phyloP scores from a whole-genome alignment of 352 stramenopile genomes.

The Phytopythium delawarense region DNA sequence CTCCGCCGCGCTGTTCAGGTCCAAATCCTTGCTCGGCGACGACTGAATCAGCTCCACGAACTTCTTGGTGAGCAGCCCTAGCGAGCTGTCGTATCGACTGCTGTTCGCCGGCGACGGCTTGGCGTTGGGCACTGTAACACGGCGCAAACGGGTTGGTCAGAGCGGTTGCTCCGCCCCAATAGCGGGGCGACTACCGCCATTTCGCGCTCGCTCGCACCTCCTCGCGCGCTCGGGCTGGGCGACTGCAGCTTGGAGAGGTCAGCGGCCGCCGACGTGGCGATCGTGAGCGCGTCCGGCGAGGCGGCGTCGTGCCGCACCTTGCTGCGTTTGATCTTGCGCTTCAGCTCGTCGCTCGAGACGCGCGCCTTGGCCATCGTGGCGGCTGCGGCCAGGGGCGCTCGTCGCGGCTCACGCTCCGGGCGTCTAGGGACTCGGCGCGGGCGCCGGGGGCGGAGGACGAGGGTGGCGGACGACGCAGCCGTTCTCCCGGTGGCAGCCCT shows the following conservation, averaged over 20 bases:
- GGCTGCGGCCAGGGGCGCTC: not conserved
- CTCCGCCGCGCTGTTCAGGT: constrained; percentile 92
- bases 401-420: not conserved
- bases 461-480: not conserved
- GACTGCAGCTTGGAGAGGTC: constrained; percentile 41
- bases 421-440: constrained; percentile 7
- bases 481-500: not conserved
- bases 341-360: constrained; percentile 53
- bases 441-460: not conserved
- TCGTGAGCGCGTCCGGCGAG: constrained; percentile 14
- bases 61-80: constrained; percentile 95
- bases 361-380: constrained; percentile 54
- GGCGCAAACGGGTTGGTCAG: not conserved
- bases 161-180: not conserved
- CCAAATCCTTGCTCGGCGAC: constrained; percentile 84
- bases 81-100: constrained; percentile 93
- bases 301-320: constrained; percentile 40
- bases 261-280: constrained; percentile 10
- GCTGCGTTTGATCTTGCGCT: constrained; percentile 60
- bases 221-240: constrained; percentile 36
- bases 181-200: not conserved
- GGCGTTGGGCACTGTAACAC: constrained; percentile 6
- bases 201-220: constrained; percentile 7
- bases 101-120: constrained; percentile 69
- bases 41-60: constrained; percentile 95